Conservation (phyloP, 352 stramenopile genomes). For the Pythium brassicae region DNA sequence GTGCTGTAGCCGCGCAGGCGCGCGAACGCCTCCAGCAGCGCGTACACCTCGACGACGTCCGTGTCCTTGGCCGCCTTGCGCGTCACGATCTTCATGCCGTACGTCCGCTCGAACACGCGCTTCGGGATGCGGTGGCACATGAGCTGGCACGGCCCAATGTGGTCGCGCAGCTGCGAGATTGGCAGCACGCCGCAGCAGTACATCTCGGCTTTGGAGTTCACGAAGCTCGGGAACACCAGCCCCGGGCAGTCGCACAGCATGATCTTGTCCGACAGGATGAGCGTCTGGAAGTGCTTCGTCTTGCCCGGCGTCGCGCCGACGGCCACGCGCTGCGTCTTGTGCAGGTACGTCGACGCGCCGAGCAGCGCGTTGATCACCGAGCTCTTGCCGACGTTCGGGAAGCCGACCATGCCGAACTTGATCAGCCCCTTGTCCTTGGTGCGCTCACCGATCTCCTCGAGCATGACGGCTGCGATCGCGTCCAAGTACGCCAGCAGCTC, state of each 20-base stretch:
- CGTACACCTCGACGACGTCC: slow-evolving; percentile 75
- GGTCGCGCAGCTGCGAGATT: slow-evolving; percentile 97
- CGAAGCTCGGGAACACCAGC: slow-evolving; percentile 99
- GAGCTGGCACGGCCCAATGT: slow-evolving; percentile 91
- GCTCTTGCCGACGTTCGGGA: slow-evolving; percentile 99
- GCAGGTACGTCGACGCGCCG: slow-evolving; percentile 92
- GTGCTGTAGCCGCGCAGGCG: slow-evolving; percentile 90
- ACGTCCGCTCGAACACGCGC: slow-evolving; percentile 95
- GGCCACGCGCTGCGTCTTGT: slow-evolving; percentile 94
- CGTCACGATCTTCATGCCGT: slow-evolving; percentile 91
- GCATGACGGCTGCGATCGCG: slow-evolving; percentile 46
- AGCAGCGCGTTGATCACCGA: slow-evolving; percentile 99
- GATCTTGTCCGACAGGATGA: slow-evolving; percentile 94
- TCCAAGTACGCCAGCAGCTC: slow-evolving; percentile 77
- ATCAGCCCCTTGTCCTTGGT: slow-evolving; percentile 81
- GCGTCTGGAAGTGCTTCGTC: slow-evolving; percentile 99
- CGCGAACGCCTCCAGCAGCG: slow-evolving; percentile 76
- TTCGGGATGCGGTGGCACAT: slow-evolving; percentile 94
- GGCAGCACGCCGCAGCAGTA: slow-evolving; percentile 98
- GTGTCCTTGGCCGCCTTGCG: slow-evolving; percentile 67
- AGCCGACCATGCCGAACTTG: slow-evolving; percentile 98
- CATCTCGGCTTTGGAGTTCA: slow-evolving; percentile 98
- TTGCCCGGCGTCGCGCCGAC: slow-evolving; percentile 98
- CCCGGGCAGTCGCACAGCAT: slow-evolving; percentile 99
- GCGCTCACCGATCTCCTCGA: slow-evolving; percentile 51